Base-by-base conservation (phyloP, 1,139 yeast genomes). In the Saccharomyces pastorianus region DNA sequence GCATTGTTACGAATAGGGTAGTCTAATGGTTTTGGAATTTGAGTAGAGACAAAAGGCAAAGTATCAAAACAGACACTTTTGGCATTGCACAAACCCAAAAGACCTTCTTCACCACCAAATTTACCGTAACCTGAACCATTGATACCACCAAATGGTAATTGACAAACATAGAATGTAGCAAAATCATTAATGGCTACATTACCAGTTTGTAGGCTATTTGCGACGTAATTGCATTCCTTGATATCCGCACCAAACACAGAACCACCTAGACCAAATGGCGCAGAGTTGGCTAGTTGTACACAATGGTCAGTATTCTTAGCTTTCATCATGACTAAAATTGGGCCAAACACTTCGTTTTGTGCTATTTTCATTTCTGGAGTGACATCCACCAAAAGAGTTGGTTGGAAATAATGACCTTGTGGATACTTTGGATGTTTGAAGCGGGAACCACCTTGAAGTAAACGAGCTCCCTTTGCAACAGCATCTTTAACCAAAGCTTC, bases 121-220 rank as follows among this genome's bases (percentile, higher is more conserved):
- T 90, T 91, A 53, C 98, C 98, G 66, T 89, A 93, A 0, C 99
- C 99, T 7, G 96, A 87, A 51, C 91, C 93, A 62, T 85, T 85
- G 32, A 81, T 81, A 29, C 99, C 99, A 54, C 99, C 99, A 73
- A 93, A 93, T 44, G 99, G 99, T 61, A 91, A 77, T 72, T 93
- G 98, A 60, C 97, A 93, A 32, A 93, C 89, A 64, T 91, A 91
- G 66, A 82, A 93, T 0, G 98, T 91, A 5, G 98, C 99, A 76
- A 93, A 93, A 71, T 93, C 99, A 69, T 93, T 93, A 58, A 93
- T 88, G 6, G 98, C 96, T 49, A 93, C 96, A 65, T 89, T 93
- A 27, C 99, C 99, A 53, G 91, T 80, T 48, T 82, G 78, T 59
- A 93, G 71, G 14, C 73, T 69, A 62, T 82, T 76, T 9, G 93